phyloP scores from a whole-genome alignment of 192 early-diverging fungal species.

The Entomortierella parvispora region DNA sequence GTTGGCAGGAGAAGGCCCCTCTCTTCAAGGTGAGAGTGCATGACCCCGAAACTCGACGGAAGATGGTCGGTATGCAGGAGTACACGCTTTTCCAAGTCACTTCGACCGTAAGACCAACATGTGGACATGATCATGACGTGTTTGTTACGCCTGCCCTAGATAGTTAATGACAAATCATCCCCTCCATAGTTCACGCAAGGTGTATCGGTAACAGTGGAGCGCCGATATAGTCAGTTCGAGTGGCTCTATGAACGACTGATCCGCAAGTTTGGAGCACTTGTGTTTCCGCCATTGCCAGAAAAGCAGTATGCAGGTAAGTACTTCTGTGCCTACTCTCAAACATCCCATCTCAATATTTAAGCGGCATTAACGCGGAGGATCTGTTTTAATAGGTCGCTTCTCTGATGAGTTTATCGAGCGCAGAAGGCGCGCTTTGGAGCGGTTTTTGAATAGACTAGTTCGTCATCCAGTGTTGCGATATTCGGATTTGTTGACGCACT shows the following conservation, averaged over 20 bases:
- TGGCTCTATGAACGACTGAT: slow-evolving; percentile 52
- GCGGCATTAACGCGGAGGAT: not conserved
- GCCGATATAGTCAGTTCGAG: slow-evolving; percentile 57
- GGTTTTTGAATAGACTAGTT: slow-evolving; percentile 54
- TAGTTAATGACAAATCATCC: not conserved
- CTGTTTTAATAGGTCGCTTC: slow-evolving; percentile 45
- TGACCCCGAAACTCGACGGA: slow-evolving; percentile 55
- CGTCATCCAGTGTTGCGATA: slow-evolving; percentile 56
- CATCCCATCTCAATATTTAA: not conserved
- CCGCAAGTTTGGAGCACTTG: slow-evolving; percentile 53
- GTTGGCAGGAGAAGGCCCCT: slow-evolving; percentile 54
- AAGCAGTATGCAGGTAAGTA: slow-evolving; percentile 54
- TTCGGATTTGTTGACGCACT: slow-evolving; percentile 55
- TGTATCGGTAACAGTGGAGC: slow-evolving; percentile 52
- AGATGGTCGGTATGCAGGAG: slow-evolving; percentile 57
- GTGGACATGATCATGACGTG: not conserved
- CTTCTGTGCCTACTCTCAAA: not conserved
- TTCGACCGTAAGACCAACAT: slow-evolving; percentile 34
- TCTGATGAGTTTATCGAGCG: slow-evolving; percentile 56
- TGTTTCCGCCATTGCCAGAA: slow-evolving; percentile 52
- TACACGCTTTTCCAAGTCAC: slow-evolving; percentile 56
- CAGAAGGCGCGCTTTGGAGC: slow-evolving; percentile 49
- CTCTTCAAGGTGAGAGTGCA: slow-evolving; percentile 53
- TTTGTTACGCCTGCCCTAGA: not conserved
- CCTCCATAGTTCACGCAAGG: slow-evolving; percentile 47